phyloP scores from a whole-genome alignment of 495 filamentous ascomycete species.

The Viridothelium virens region DNA sequence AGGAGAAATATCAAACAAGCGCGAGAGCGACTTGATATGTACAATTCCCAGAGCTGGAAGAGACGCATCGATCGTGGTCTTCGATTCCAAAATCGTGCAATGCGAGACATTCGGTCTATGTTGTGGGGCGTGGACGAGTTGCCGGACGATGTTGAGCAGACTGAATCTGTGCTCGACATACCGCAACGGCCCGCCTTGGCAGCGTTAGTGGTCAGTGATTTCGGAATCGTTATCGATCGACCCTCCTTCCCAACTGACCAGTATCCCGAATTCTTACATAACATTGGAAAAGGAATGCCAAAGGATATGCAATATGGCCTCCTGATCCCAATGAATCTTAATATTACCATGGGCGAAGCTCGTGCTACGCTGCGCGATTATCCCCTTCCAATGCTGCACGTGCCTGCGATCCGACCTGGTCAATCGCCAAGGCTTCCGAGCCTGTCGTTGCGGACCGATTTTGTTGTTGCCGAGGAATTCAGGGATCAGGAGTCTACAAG shows the following conservation, averaged over 20 bases:
- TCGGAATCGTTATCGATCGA: slow-evolving; percentile 82
- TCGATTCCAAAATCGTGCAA: slow-evolving; percentile 57
- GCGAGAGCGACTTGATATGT: slow-evolving; percentile 60
- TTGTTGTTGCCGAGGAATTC: slow-evolving; percentile 94
- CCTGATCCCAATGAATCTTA: slow-evolving; percentile 80
- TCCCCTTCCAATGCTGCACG: slow-evolving; percentile 82
- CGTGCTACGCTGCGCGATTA: slow-evolving; percentile 83
- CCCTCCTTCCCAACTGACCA: slow-evolving; percentile 80
- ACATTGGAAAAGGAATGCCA: slow-evolving; percentile 92
- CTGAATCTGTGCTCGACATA: slow-evolving; percentile 77
- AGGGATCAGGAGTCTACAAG: slow-evolving; percentile 68
- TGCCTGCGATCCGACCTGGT: slow-evolving; percentile 69
- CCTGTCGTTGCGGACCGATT: slow-evolving; percentile 78
- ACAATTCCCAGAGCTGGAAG: slow-evolving; percentile 90
- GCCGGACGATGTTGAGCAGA: slow-evolving; percentile 70
- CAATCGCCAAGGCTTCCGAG: slow-evolving; percentile 76
- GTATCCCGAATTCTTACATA: slow-evolving; percentile 72
- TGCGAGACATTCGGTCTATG: slow-evolving; percentile 68
- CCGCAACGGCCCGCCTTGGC: slow-evolving; percentile 80
- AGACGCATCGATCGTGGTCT: slow-evolving; percentile 74
- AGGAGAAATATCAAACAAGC: slow-evolving; percentile 68
- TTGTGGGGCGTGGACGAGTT: slow-evolving; percentile 81
- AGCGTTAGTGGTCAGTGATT: slow-evolving; percentile 71
- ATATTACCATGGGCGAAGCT: slow-evolving; percentile 86
- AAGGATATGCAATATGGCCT: slow-evolving; percentile 81